These are phyloP conservation scores for Corchorus capsularis DNA, from an alignment of 345 rosid species.

Conservation along the genomic window DNA sequence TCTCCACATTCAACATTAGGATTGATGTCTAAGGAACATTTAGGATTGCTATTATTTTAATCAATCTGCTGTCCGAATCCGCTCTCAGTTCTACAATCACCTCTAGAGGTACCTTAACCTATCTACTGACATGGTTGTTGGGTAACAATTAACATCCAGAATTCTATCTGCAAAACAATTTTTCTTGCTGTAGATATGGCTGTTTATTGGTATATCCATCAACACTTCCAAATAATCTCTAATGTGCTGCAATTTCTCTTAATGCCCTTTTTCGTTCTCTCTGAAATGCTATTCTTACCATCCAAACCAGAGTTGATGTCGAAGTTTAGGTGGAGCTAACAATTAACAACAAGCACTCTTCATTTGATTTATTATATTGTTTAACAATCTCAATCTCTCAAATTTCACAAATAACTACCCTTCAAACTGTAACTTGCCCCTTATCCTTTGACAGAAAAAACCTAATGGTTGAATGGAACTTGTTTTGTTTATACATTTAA, in stretches of 20 bases:
- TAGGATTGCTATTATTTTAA: neutral
- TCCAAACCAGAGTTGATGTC: too few relatives aligned
- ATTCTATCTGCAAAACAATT: neutral
- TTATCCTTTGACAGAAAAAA: constrained; percentile 1
- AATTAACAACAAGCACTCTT: neutral
- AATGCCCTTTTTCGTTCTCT: too few relatives aligned
- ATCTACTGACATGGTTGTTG: neutral
- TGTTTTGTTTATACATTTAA: neutral
- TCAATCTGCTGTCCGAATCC: neutral
- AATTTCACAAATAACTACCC: neutral
- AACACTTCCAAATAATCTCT: neutral
- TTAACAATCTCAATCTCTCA: neutral
- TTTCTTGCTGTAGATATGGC: neutral
- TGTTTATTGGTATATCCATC: neutral
- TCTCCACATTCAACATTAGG: neutral
- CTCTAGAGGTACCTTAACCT: neutral
- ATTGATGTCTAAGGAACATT: neutral
- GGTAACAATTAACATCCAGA: neutral
- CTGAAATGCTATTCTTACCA: too few relatives aligned
- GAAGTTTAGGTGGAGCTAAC: neutral
- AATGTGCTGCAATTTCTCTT: neutral
- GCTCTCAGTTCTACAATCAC: neutral
- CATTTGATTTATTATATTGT: neutral
- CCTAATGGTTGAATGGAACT: neutral
- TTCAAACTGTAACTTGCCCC: neutral